Percentiles rank a stretch among this genome's conserved stretches.
Conservation (phyloP, 148 eudicot genomes). For the Rhododendron ferrugineum region DNA sequence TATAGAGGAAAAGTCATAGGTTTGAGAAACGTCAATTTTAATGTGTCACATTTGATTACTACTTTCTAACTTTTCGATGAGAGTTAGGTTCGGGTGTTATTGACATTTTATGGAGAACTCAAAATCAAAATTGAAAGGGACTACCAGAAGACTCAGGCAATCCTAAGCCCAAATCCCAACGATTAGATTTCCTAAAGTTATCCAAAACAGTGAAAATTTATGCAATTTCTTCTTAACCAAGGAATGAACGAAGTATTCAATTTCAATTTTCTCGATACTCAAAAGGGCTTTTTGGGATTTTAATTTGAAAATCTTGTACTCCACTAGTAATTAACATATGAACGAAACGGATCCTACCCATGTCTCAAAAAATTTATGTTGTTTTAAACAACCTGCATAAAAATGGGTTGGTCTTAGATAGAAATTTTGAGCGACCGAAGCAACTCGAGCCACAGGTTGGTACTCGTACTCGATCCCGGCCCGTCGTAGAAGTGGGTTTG, state of each 20-base stretch:
- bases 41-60: constrained; percentile 5
- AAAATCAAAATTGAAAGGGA: constrained; percentile 8
- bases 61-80: constrained; percentile 1
- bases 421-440: neutral
- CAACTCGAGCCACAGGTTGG: neutral
- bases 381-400: no score
- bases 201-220: neutral
- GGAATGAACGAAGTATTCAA: neutral
- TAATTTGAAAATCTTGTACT: neutral
- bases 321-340: neutral
- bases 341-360: neutral
- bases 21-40: neutral
- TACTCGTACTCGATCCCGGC: no score
- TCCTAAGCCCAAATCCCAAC: neutral
- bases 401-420: no score
- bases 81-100: constrained; percentile 3
- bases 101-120: constrained; percentile 4
- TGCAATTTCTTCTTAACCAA: neutral
- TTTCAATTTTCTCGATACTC: neutral
- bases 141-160: constrained; percentile 4
- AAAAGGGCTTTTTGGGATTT: neutral
- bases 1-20: constrained; percentile 12
- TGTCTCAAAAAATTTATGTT: neutral
- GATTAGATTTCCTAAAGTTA: neutral
- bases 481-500: neutral